Percentiles rank a stretch among this genome's conserved stretches.
phyloP scores from a whole-genome alignment of 163 green algal genomes.

The Scenedesmus sp. region DNA sequence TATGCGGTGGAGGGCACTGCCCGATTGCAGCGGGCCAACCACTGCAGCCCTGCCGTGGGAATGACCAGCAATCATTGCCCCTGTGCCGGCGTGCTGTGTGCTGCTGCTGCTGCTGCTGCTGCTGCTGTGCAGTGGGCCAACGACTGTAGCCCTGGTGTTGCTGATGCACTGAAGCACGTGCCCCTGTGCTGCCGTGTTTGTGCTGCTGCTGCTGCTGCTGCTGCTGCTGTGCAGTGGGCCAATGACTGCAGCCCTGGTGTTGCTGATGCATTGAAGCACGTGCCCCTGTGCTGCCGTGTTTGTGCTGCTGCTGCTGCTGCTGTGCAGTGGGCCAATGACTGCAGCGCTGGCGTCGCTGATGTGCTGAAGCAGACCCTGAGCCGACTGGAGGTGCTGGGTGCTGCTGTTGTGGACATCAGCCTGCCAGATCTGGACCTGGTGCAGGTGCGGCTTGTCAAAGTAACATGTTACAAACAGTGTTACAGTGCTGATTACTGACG shows the following conservation, averaged over 20 bases:
- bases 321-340: conserved; percentile 72
- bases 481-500: not conserved
- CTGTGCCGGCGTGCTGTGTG: not conserved
- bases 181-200: too few relatives aligned
- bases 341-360: conserved; percentile 58
- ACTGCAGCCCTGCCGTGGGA: too few relatives aligned
- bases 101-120: too few relatives aligned
- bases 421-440: conserved; percentile 68
- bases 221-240: too few relatives aligned
- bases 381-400: conserved; percentile 55
- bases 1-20: too few relatives aligned
- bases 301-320: not conserved
- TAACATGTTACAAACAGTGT: not conserved
- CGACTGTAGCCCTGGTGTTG: not conserved
- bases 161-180: too few relatives aligned
- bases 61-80: too few relatives aligned
- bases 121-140: not conserved
- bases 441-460: conserved; percentile 12
- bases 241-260: too few relatives aligned
- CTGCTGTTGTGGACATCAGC: conserved; percentile 50
- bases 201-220: too few relatives aligned
- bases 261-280: too few relatives aligned
- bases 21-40: too few relatives aligned
- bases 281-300: too few relatives aligned
- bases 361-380: conserved; percentile 58